phyloP scores from a whole-genome alignment of 2,329 filamentous ascomycete genomes.

The Acarospora socialis region DNA sequence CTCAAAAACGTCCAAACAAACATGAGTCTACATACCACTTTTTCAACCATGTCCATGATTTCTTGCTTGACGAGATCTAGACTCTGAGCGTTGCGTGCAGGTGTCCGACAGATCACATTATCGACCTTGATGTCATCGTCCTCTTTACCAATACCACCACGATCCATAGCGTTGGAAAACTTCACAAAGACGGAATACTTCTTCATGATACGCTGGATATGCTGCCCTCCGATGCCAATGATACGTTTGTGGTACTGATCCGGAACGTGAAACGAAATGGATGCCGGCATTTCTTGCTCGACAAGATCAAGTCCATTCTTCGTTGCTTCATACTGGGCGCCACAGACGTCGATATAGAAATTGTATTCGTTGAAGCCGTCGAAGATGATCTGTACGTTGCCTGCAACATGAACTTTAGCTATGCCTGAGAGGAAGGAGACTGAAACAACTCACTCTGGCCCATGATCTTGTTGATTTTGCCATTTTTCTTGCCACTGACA shows the following conservation, averaged over 20 bases:
- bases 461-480: slow-evolving; percentile 99
- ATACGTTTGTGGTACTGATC: slow-evolving; percentile 99
- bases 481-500: slow-evolving; percentile 98
- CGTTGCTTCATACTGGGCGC: slow-evolving; percentile 80
- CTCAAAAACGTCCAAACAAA: slow-evolving; percentile 7
- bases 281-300: slow-evolving; percentile 97
- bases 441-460: slow-evolving; percentile 57
- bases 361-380: slow-evolving; percentile 99
- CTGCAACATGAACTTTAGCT: slow-evolving; percentile 25
- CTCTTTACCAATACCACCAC: slow-evolving; percentile 82
- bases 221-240: slow-evolving; percentile 94
- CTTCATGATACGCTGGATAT: slow-evolving; percentile 99
- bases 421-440: neutral
- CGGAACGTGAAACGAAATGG: slow-evolving; percentile 96
- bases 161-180: slow-evolving; percentile 97
- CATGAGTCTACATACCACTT: slow-evolving; percentile 47
- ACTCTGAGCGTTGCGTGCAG: slow-evolving; percentile 91
- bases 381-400: slow-evolving; percentile 96
- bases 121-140: slow-evolving; percentile 98
- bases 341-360: slow-evolving; percentile 97
- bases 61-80: slow-evolving; percentile 95
- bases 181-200: slow-evolving; percentile 99
- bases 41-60: slow-evolving; percentile 98
- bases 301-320: slow-evolving; percentile 86
- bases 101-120: slow-evolving; percentile 96